These are phyloP conservation scores for Skeletonema potamos DNA, from an alignment of 108 stramenopile genomes.

Conservation along the genomic window DNA sequence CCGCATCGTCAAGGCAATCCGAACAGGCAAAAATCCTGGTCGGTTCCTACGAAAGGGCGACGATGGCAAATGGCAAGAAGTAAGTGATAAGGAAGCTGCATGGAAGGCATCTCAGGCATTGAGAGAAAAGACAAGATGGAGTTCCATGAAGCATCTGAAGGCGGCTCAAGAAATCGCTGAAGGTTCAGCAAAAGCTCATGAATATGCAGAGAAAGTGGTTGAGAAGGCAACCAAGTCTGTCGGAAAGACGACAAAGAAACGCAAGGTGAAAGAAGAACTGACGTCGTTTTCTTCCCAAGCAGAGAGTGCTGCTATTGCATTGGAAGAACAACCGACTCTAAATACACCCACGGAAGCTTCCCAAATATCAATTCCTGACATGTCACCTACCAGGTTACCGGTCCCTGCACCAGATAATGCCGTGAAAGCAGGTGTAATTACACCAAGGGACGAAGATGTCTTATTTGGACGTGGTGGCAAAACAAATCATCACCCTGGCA, in stretches of 20 bases:
- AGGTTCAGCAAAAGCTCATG: neutral
- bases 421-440: constrained; percentile 1
- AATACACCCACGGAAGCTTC: neutral
- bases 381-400: neutral
- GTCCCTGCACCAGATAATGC: neutral
- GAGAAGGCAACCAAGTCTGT: constrained; percentile 9
- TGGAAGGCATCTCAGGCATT: constrained; percentile 58
- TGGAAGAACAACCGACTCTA: neutral
- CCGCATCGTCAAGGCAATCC: constrained; percentile 58
- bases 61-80: constrained; percentile 69
- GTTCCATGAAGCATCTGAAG: constrained; percentile 24
- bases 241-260: constrained; percentile 23
- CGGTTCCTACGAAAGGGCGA: constrained; percentile 72
- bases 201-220: neutral
- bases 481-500: constrained; percentile 85
- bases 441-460: constrained; percentile 38
- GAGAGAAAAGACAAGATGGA: constrained; percentile 62
- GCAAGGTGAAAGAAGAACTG: constrained; percentile 1
- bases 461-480: constrained; percentile 75
- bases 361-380: neutral
- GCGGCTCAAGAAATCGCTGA: neutral
- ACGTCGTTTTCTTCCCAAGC: neutral
- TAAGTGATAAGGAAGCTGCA: constrained; percentile 62
- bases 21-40: constrained; percentile 26
- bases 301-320: constrained; percentile 2